Evolutionary conservation across 78 protist species (phyloP), one percentile per base, ranked within the genome.

Genomic region (slime mould (Dictyostelium discoideum)): DNA sequence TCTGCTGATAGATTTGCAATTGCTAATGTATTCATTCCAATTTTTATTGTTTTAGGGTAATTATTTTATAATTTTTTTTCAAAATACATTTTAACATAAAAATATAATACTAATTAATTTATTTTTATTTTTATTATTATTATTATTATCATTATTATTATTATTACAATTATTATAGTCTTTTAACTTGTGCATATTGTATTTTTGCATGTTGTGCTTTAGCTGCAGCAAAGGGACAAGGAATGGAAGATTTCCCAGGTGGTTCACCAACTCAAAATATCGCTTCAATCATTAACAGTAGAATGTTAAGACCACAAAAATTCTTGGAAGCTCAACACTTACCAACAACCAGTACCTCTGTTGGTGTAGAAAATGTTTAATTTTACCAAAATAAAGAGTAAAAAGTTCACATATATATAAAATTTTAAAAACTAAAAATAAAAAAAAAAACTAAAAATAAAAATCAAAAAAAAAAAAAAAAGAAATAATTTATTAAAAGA

Each of bases 291-390:
- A 16, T 86, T 1, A 76, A 42, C n/a, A 9, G 26, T 24, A 24
- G 92, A 37, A 54, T 86, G 84, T 10, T 16, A 50, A 46, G 76
- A 54, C 92, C 92, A 14, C 92, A 86, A 77, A 86, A 76, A n/a
- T 86, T 86, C 57, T 76, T 86, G 22, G 92, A 86, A 69, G 11
- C 77, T 11, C 77, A 69, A 24, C 69, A 16, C 69, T 60, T 20
- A 16, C 22, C 39, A 69, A 69, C 77, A 26, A 11, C 20, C 3
- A 29, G 77, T 26, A 69, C 77, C 18, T 69, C 77, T 26, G 39
- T 69, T 69, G 77, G 77, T 10, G 37, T 69, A n/a, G 77, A 29
- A 11, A 24, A 69, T 26, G 77, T 69, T 26, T 69, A 69, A 69
- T 60, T 60, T 60, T 60, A 20, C 26, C 65, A 32, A 22, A 63